phyloP scores from a whole-genome alignment of 2,329 filamentous ascomycete genomes.

The Microsporum canis region DNA sequence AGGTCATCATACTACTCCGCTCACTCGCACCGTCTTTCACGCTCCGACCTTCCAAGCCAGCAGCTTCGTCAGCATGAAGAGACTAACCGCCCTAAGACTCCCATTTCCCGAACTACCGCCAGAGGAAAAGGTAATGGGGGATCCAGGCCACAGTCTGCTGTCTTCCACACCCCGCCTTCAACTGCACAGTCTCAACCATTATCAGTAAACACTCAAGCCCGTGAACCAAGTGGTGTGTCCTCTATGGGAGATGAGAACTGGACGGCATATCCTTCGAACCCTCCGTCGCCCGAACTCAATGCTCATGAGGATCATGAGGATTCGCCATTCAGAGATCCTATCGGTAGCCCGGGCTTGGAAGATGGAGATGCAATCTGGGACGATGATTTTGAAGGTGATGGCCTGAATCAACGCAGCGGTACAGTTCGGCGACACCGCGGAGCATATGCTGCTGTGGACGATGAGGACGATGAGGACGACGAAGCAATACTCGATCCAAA shows the following conservation, averaged over 20 bases:
- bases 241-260: slow-evolving; percentile 29
- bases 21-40: slow-evolving; percentile 24
- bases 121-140: slow-evolving; percentile 22
- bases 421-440: slow-evolving; percentile 27
- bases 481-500: slow-evolving; percentile 9
- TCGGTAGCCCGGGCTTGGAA: slow-evolving; percentile 22
- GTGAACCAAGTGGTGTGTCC: slow-evolving; percentile 28
- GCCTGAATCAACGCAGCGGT: slow-evolving; percentile 14
- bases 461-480: slow-evolving; percentile 21
- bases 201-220: slow-evolving; percentile 20
- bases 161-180: slow-evolving; percentile 22
- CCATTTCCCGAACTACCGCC: slow-evolving; percentile 20
- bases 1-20: slow-evolving; percentile 41
- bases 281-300: slow-evolving; percentile 19
- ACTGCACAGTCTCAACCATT: slow-evolving; percentile 17
- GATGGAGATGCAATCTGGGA: neutral
- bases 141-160: slow-evolving; percentile 24
- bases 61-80: slow-evolving; percentile 23
- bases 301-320: neutral
- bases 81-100: slow-evolving; percentile 21
- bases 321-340: slow-evolving; percentile 15
- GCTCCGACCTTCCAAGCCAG: slow-evolving; percentile 23
- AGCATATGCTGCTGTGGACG: slow-evolving; percentile 28
- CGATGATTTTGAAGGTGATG: neutral
- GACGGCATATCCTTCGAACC: slow-evolving; percentile 29